These are phyloP conservation scores for Capsicum rhomboideum DNA, from an alignment of 257 asterid genomes.

Conservation along the genomic window DNA sequence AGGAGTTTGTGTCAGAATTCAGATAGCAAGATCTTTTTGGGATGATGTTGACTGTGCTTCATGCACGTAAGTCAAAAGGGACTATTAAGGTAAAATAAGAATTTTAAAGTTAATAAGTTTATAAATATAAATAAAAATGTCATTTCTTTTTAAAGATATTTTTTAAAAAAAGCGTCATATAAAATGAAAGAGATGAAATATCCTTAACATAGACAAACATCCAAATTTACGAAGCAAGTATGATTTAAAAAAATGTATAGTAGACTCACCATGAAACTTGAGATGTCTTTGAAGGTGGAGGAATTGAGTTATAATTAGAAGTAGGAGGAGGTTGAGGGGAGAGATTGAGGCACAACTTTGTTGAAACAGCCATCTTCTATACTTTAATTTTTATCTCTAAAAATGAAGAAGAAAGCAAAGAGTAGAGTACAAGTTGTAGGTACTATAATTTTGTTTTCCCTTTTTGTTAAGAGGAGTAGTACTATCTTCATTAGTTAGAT, in stretches of 20 bases:
- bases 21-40: too few species aligned
- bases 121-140: too few species aligned
- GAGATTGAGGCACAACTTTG: slow-evolving; percentile 40
- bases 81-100: too few species aligned
- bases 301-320: background rate
- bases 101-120: too few species aligned
- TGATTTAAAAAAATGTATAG: background rate
- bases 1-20: too few species aligned
- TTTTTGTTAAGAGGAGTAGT: background rate
- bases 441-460: background rate
- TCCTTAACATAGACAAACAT: background rate
- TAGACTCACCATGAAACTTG: slow-evolving; percentile 27
- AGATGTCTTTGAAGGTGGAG: slow-evolving; percentile 13
- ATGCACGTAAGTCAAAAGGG: too few species aligned
- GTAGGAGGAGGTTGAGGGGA: slow-evolving; percentile 25
- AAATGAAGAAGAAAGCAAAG: background rate
- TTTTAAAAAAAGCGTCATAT: background rate
- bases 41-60: too few species aligned
- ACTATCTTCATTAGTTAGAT: background rate
- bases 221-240: background rate
- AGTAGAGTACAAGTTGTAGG: background rate
- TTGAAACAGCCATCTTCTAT: slow-evolving; percentile 35
- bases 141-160: background rate
- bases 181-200: background rate
- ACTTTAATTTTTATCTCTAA: background rate